Conservation (phyloP, 257 asterid species). For the Nicotiana tabacum region DNA sequence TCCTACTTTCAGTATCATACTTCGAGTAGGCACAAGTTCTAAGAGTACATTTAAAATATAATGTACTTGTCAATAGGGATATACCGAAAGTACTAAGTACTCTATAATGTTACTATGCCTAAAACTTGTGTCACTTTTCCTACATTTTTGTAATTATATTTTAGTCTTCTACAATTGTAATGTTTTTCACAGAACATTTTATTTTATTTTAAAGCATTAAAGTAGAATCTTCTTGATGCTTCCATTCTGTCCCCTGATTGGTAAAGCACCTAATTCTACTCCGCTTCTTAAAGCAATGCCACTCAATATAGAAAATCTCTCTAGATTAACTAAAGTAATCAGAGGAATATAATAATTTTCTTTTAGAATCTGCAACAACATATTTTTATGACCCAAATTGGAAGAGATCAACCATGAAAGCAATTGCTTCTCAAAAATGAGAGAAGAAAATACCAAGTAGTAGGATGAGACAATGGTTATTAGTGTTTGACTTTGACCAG, state of each 20-base stretch:
- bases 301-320: not conserved
- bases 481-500: not conserved
- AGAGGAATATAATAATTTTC: not conserved
- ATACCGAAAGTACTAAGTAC: not conserved
- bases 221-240: conserved; percentile 1
- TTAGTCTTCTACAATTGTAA: not conserved
- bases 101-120: not conserved
- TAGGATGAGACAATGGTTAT: not conserved
- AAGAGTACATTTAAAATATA: not conserved
- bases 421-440: not conserved
- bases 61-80: not conserved
- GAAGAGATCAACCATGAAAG: not conserved
- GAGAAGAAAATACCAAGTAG: not conserved
- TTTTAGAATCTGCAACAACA: not conserved
- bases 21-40: not conserved
- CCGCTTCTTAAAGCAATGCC: not conserved
- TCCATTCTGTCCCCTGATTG: not conserved
- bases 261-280: not conserved
- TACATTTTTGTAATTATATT: not conserved
- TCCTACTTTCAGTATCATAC: not conserved
- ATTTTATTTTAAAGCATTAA: not conserved
- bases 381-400: not conserved
- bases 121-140: not conserved
- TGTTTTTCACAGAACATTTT: not conserved
- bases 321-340: not conserved